Conservation (phyloP, 140 eudicot genomes). For the Flaveria floridana region DNA sequence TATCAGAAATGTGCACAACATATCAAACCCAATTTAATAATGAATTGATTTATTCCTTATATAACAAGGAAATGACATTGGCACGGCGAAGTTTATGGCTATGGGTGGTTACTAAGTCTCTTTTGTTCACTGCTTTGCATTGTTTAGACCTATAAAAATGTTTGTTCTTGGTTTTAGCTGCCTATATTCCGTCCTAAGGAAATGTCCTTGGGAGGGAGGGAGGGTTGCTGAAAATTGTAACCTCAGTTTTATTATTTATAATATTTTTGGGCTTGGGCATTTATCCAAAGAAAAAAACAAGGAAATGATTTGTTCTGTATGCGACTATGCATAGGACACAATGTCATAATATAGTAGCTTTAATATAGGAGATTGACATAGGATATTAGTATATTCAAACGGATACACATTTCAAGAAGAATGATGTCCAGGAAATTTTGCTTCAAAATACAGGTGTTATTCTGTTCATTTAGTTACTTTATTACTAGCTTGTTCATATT, state of each 20-base stretch:
- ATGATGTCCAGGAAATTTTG: background rate
- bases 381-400: background rate
- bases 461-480: background rate
- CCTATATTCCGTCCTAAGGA: too few species aligned
- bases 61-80: background rate
- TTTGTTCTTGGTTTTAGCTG: too few species aligned
- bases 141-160: too few species aligned
- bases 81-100: too few species aligned
- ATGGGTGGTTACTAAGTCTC: too few species aligned
- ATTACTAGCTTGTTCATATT: background rate
- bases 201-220: too few species aligned
- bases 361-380: background rate
- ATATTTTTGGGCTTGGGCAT: too few species aligned
- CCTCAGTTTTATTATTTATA: too few species aligned
- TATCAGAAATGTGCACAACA: slow-evolving; percentile 6
- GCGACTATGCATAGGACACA: background rate
- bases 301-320: too few species aligned
- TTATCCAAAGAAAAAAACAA: too few species aligned
- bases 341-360: background rate
- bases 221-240: too few species aligned
- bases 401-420: background rate
- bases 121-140: too few species aligned
- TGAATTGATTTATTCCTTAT: background rate
- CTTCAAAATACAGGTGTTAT: background rate
- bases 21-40: slow-evolving; percentile 5